Evolutionary conservation across 331 rosid species (phyloP), one percentile per base, ranked within the genome.

Genomic region (Rhamnella rubrinervis): DNA sequence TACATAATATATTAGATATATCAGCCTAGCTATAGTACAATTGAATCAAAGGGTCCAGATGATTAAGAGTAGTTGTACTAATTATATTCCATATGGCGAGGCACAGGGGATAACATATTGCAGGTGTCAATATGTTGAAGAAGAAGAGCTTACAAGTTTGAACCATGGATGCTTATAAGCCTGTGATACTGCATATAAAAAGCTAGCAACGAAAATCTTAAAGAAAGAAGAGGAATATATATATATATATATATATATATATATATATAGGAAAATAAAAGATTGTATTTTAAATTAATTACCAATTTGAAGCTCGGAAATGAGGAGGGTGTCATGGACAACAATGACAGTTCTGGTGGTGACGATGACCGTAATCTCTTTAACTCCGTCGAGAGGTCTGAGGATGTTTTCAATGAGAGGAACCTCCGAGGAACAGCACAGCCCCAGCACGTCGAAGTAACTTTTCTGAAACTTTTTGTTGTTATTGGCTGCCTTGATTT

Each of bases 371-470:
- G 88, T 80, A 19, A 95, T 83, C 75, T 87, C 85, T 52, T 85
- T 87, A 61, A 95, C 73, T 0, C 99, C 99, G 4, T 82, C 78
- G 0, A 91, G 86, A 16, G 83, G 87, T 56, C 80, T 89, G 16
- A 95, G 75, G 16, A 89, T 87, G 67, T 89, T 89, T 52, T 91
- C 90, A 4, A 95, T 78, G 31, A 91, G 12, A 0, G 95, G 91
- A 1, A 91, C 87, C 71, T 95, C 99, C 0, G 99, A 95, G 0
- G 99, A 82, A 31, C 99, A 95, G 26, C 99, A 95, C 39, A 95
- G 23, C 1, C 99, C 99, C 76, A 91, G 10, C 40, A 95, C 99
- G 62, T 95, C 99, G 56, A 91, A 91, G 66, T 95, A 89, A 75
- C 93, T 95, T 59, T 81, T 91, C 76, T 89, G 88, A 66, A 85